These are phyloP conservation scores for Tricholoma furcatifolium DNA, from an alignment of 768 basidiomycete genomes.

Conservation along the genomic window DNA sequence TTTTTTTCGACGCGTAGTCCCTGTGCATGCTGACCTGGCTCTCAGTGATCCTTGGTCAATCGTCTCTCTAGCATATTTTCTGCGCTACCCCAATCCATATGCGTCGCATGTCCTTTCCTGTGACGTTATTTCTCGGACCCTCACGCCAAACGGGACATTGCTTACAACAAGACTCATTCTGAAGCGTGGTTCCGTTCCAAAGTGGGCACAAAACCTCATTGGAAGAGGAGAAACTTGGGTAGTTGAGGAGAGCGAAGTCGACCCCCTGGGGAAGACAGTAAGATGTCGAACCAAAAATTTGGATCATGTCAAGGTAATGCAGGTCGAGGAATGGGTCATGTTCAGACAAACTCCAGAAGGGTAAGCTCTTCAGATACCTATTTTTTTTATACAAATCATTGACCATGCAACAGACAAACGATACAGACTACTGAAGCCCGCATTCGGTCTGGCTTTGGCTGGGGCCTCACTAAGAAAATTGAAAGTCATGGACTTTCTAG, in stretches of 20 bases:
- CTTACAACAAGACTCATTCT: constrained; percentile 88
- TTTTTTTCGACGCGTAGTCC: background rate
- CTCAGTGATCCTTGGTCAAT: constrained; percentile 90
- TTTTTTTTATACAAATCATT: background rate
- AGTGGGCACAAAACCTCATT: constrained; percentile 86
- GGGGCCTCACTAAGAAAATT: constrained; percentile 84
- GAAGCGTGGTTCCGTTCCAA: constrained; percentile 87
- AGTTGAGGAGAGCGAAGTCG: constrained; percentile 92
- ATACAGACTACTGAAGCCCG: constrained; percentile 84
- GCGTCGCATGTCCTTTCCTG: constrained; percentile 92
- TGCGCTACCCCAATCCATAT: constrained; percentile 95
- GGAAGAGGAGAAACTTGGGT: constrained; percentile 91
- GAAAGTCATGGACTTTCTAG: constrained; percentile 82
- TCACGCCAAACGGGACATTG: constrained; percentile 72
- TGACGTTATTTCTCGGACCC: constrained; percentile 86
- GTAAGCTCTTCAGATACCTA: constrained; percentile 40
- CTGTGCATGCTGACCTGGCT: constrained; percentile 14
- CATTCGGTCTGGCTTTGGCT: constrained; percentile 87
- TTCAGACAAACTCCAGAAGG: constrained; percentile 69
- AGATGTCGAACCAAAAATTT: constrained; percentile 84
- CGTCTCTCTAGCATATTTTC: constrained; percentile 89
- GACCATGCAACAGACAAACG: constrained; percentile 56
- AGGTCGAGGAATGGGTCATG: constrained; percentile 80
- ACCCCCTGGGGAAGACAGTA: constrained; percentile 76
- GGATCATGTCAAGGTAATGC: constrained; percentile 93